These are phyloP conservation scores for Purshia tridentata DNA, from an alignment of 306 rosid genomes.

Conservation along the genomic window DNA sequence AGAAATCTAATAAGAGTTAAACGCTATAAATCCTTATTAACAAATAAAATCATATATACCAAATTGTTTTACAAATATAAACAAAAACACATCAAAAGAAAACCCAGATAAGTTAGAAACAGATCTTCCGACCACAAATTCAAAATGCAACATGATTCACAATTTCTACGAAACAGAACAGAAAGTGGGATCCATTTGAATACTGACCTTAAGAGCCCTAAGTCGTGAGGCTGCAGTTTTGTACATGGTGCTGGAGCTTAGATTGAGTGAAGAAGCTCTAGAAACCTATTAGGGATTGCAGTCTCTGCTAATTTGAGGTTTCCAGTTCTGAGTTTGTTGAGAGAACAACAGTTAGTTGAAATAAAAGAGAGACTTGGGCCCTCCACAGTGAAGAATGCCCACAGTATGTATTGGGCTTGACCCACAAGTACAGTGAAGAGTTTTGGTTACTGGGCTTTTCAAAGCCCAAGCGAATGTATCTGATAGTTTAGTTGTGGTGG, in stretches of 20 bases:
- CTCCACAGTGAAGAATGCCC: neutral
- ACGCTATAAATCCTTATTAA: neutral
- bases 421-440: too few relatives aligned
- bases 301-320: neutral
- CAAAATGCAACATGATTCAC: neutral
- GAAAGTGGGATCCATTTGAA: neutral
- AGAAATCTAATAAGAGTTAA: neutral
- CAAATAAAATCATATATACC: neutral
- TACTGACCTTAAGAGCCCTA: slow-evolving; percentile 68
- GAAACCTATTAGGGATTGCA: slow-evolving; percentile 8
- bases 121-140: slow-evolving; percentile 25
- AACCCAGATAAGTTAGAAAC: neutral
- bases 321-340: neutral
- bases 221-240: slow-evolving; percentile 67
- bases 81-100: neutral
- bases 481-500: too few relatives aligned
- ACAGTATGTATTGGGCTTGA: slow-evolving; percentile 4
- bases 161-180: neutral
- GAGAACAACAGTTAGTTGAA: neutral
- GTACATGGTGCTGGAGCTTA: slow-evolving; percentile 45
- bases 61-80: neutral
- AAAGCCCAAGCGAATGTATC: neutral
- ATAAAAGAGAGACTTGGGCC: neutral
- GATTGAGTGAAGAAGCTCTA: slow-evolving; percentile 33
- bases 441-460: neutral